A percentile compares a stretch with the other conserved stretches of the same genome.
Evolutionary conservation across 352 stramenopile genomes (phyloP).

Genomic region (Pilasporangium apinafurcum): DNA sequence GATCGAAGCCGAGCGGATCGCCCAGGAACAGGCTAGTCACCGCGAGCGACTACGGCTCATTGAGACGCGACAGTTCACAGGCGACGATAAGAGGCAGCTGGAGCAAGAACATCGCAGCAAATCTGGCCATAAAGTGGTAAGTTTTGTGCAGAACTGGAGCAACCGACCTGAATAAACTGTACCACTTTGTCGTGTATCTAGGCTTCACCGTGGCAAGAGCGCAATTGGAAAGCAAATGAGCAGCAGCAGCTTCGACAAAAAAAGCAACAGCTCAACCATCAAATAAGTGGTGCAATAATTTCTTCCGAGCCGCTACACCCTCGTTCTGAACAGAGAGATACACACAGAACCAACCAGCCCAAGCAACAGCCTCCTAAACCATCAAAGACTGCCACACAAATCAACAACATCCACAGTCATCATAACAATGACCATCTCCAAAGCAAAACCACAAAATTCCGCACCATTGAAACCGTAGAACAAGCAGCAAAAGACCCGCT

Average conservation of each 20-base stretch:
- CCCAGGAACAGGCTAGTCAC: constrained; percentile 53
- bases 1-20: constrained; percentile 59
- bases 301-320: background rate
- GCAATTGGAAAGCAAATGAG: constrained; percentile 46
- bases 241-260: constrained; percentile 2
- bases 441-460: constrained; percentile 12
- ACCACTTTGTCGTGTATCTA: constrained; percentile 9
- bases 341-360: constrained; percentile 2
- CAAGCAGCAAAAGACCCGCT: constrained; percentile 37
- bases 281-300: background rate
- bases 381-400: background rate
- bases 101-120: constrained; percentile 11
- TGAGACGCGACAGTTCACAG: constrained; percentile 20
- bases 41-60: constrained; percentile 43
- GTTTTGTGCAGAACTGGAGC: background rate
- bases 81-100: constrained; percentile 10
- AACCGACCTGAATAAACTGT: constrained; percentile 8
- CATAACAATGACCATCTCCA: background rate
- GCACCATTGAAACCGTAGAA: constrained; percentile 62
- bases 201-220: constrained; percentile 69
- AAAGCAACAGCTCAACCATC: background rate
- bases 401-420: background rate
- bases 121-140: background rate
- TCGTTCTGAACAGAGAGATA: background rate
- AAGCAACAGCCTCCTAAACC: background rate